phyloP scores from a whole-genome alignment of 179 eudicot species.

The Beta lomatogona region DNA sequence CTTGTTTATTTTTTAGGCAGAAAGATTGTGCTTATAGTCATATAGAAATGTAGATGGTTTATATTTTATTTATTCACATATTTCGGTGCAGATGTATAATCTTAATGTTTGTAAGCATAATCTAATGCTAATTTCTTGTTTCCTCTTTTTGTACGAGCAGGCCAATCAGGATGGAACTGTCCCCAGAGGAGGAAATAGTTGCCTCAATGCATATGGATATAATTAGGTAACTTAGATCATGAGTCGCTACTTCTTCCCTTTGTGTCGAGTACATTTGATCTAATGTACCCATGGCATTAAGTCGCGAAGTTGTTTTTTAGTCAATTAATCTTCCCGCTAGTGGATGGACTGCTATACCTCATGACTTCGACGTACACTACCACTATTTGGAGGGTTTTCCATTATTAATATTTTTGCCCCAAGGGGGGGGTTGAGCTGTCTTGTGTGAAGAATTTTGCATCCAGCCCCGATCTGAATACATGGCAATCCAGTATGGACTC shows the following conservation, averaged over 20 bases:
- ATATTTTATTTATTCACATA: not conserved
- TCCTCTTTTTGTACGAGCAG: constrained; percentile 36
- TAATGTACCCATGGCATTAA: not conserved
- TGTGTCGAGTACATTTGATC: not conserved
- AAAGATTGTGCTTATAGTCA: not conserved
- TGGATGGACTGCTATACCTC: not conserved
- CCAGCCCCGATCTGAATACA: not conserved
- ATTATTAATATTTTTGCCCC: not conserved
- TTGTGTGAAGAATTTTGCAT: not conserved
- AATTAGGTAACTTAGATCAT: constrained; percentile 50
- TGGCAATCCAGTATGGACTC: not conserved
- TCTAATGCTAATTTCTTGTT: not conserved
- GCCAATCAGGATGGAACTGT: constrained; percentile 74
- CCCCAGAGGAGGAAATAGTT: constrained; percentile 93
- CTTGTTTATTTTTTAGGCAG: not conserved
- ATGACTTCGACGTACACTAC: not conserved
- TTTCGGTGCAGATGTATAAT: not conserved
- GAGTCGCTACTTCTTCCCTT: not conserved
- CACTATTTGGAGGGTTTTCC: not conserved
- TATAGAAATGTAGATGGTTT: not conserved
- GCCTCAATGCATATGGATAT: constrained; percentile 88
- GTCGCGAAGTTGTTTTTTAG: not conserved
- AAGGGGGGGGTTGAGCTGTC: not conserved
- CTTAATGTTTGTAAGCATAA: not conserved
- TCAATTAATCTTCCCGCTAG: not conserved